These are phyloP conservation scores for Botrytis pseudocinerea DNA, from an alignment of 2,329 filamentous ascomycete species.

Conservation along the genomic window DNA sequence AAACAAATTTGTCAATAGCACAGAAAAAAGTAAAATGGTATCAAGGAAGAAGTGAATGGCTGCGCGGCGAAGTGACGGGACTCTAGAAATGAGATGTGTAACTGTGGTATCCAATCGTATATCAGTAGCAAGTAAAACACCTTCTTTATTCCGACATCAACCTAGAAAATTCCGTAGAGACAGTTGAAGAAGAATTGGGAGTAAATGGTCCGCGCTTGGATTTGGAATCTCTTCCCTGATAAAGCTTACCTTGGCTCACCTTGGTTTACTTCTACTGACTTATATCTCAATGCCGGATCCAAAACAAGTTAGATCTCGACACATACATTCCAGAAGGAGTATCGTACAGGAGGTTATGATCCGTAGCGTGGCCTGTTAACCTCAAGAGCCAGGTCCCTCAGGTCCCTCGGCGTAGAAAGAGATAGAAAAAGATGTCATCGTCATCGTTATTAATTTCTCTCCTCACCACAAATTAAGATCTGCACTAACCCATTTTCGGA, in stretches of 20 bases:
- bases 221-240: neutral
- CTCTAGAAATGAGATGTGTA: neutral
- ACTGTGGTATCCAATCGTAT: neutral
- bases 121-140: neutral
- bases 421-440: neutral
- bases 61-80: neutral
- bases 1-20: neutral
- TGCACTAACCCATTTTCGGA: neutral
- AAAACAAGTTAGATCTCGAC: neutral
- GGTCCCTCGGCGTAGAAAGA: neutral
- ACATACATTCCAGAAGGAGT: neutral
- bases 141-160: neutral
- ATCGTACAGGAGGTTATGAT: neutral
- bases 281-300: neutral
- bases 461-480: neutral
- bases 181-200: constrained; percentile 7
- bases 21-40: neutral
- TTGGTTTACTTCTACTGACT: neutral
- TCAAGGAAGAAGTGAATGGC: neutral
- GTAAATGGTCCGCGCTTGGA: constrained; percentile 1
- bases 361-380: neutral
- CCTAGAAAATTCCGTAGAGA: neutral
- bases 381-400: neutral
- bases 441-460: neutral
- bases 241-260: constrained; percentile 4